These are phyloP conservation scores for Boletus sp. DNA, from an alignment of 768 basidiomycete genomes.

Conservation along the genomic window DNA sequence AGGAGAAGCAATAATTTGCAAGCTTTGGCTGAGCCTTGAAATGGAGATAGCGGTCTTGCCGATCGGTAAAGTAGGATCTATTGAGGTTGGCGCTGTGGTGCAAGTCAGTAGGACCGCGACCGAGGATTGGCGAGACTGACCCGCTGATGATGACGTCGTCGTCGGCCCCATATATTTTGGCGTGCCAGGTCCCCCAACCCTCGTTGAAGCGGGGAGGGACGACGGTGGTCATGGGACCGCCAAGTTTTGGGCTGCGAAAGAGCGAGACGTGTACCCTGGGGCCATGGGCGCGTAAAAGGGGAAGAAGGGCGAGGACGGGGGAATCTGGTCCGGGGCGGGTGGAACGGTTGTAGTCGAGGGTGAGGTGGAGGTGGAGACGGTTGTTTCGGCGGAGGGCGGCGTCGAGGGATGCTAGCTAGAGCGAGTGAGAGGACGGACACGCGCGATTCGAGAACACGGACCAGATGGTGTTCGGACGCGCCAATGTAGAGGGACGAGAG, in stretches of 20 bases:
- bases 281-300: constrained; percentile 71
- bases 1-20: constrained; percentile 81
- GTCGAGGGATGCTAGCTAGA: constrained; percentile 72
- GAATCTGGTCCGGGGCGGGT: constrained; percentile 72
- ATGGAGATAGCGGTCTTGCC: constrained; percentile 92
- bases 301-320: constrained; percentile 64
- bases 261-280: constrained; percentile 73
- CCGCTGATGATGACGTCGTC: constrained; percentile 92
- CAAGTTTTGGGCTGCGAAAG: constrained; percentile 85
- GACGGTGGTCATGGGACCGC: constrained; percentile 67
- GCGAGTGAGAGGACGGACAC: neutral
- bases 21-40: constrained; percentile 60
- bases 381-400: constrained; percentile 57
- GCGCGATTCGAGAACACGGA: constrained; percentile 37
- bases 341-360: constrained; percentile 79
- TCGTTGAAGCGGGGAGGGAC: constrained; percentile 95
- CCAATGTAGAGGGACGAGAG: constrained; percentile 91
- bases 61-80: constrained; percentile 88
- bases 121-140: constrained; percentile 43
- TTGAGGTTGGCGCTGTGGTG: constrained; percentile 83
- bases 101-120: constrained; percentile 1
- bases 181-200: constrained; percentile 99
- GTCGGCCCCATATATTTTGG: constrained; percentile 93
- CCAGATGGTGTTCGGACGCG: constrained; percentile 73
- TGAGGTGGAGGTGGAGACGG: constrained; percentile 63